phyloP scores from a whole-genome alignment of 257 asterid genomes.

The Ballota nigra region DNA sequence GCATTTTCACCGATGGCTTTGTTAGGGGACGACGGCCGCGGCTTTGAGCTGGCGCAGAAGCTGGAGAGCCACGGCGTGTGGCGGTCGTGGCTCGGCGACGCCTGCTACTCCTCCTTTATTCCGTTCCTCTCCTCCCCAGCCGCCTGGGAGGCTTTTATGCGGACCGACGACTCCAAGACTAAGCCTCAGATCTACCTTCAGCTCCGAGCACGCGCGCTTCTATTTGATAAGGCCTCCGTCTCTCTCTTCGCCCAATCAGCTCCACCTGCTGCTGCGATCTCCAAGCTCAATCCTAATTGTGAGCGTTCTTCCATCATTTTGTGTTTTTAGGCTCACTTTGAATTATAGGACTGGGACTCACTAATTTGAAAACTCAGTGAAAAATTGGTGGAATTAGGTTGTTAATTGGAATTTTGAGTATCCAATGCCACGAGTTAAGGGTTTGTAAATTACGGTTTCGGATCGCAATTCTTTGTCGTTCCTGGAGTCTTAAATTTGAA shows the following conservation, averaged over 20 bases:
- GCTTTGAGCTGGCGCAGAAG: constrained; percentile 92
- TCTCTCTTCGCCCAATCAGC: constrained; percentile 47
- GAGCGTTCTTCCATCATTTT: not conserved
- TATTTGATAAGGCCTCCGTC: constrained; percentile 76
- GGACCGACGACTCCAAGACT: constrained; percentile 54
- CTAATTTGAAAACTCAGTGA: not conserved
- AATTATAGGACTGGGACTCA: not conserved
- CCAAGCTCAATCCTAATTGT: constrained; percentile 84
- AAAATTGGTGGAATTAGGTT: not conserved
- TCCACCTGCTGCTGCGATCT: constrained; percentile 36
- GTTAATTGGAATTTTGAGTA: not conserved
- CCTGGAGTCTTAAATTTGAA: not conserved
- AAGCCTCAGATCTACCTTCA: constrained; percentile 75
- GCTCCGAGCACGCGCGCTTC: constrained; percentile 92
- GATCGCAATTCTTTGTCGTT: not conserved
- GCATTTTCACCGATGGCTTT: constrained; percentile 48
- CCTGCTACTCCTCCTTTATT: constrained; percentile 60
- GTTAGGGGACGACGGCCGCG: constrained; percentile 86
- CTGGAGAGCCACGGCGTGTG: constrained; percentile 84
- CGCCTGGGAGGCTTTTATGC: constrained; percentile 87
- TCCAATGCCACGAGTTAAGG: not conserved
- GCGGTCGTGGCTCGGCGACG: constrained; percentile 90
- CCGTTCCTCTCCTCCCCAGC: constrained; percentile 70
- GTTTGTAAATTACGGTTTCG: not conserved
- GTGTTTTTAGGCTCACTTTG: constrained; percentile 12